Conservation (phyloP, 148 eudicot species). For the Polygonum maritimum region DNA sequence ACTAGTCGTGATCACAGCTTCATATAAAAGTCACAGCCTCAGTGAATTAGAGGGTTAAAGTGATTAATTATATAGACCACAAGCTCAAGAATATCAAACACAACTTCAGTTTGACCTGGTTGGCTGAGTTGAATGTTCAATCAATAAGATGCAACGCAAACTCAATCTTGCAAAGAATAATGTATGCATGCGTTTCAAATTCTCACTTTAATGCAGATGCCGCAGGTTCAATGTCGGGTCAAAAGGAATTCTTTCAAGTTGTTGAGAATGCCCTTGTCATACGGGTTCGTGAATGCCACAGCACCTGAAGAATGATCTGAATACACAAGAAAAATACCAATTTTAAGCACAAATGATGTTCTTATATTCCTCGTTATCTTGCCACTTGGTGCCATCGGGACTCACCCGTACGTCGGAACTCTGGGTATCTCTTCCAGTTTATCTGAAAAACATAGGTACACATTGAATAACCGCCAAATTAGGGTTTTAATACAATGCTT, state of each 20-base stretch:
- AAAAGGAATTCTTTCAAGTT: conserved; percentile 45
- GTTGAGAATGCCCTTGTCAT: conserved; percentile 36
- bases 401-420: conserved; percentile 36
- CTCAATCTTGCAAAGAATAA: not conserved
- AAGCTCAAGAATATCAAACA: too few species aligned
- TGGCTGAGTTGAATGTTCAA: not conserved
- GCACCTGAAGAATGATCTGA: conserved; percentile 28
- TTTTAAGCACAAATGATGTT: not conserved
- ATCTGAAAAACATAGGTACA: conserved; percentile 31
- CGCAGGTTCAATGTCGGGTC: conserved; percentile 10
- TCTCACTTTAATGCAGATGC: not conserved
- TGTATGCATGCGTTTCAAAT: not conserved
- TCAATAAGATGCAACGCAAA: not conserved
- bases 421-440: conserved; percentile 74
- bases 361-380: not conserved
- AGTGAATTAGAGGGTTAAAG: too few species aligned
- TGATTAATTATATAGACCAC: too few species aligned
- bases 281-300: conserved; percentile 48
- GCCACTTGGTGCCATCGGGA: not conserved
- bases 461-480: not conserved
- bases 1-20: too few species aligned
- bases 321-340: not conserved
- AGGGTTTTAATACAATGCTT: not conserved
- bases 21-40: too few species aligned
- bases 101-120: not conserved